Evolutionary conservation across 1,139 yeast genomes (phyloP).

Genomic region (Yamadazyma sp.): DNA sequence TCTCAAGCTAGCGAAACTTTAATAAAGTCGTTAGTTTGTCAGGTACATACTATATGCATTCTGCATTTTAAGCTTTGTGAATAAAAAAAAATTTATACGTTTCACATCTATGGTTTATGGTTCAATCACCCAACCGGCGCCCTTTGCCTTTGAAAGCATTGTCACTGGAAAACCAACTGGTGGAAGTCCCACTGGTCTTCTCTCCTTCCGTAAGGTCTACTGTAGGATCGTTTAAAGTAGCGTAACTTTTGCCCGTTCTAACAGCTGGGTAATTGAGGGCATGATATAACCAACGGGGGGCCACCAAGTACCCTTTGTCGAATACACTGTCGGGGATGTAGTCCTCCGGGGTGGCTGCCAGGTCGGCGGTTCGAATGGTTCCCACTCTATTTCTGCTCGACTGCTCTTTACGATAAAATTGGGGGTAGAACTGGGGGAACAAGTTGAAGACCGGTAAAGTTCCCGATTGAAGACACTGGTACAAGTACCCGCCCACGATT

Average conservation of each 20-base stretch:
- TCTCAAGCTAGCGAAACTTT: too few species aligned
- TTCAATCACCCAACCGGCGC: slow-evolving; percentile 7
- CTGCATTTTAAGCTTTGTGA: too few species aligned
- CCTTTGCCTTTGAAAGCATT: slow-evolving; percentile 9
- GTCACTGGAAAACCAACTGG: slow-evolving; percentile 4
- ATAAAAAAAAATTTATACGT: too few species aligned
- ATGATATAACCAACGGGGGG: slow-evolving; percentile 39
- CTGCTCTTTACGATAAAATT: slow-evolving; percentile 11
- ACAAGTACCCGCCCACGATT: slow-evolving; percentile 54
- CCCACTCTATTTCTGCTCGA: slow-evolving; percentile 36
- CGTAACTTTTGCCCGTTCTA: background rate
- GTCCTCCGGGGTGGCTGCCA: slow-evolving; percentile 14
- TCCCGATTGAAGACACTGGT: slow-evolving; percentile 58
- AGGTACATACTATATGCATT: background rate
- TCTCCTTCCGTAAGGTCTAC: background rate
- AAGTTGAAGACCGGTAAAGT: slow-evolving; percentile 48
- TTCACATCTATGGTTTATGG: too few species aligned
- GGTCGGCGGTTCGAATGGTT: slow-evolving; percentile 12
- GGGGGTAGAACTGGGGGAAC: slow-evolving; percentile 44
- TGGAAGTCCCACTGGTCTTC: background rate
- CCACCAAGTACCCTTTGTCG: slow-evolving; percentile 46
- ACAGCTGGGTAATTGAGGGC: slow-evolving; percentile 30
- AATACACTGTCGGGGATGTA: slow-evolving; percentile 35
- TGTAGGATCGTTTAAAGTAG: background rate
- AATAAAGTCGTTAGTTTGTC: background rate